Percentiles rank a stretch among this genome's conserved stretches.
Conservation (phyloP, 1,139 yeast species). For the Taiozyma sp. region DNA sequence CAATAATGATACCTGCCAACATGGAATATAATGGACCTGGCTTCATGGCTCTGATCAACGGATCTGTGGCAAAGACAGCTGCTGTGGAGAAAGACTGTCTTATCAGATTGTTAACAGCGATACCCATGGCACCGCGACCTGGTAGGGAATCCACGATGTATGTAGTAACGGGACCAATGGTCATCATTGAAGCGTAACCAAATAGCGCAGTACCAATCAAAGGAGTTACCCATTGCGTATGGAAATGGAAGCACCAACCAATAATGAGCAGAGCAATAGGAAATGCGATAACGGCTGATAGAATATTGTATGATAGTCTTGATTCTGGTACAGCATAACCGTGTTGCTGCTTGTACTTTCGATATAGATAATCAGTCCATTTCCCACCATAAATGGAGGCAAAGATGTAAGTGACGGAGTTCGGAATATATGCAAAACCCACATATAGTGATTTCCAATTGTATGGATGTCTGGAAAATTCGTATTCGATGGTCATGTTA, state of each 20-base stretch:
- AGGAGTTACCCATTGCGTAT: constrained; percentile 71
- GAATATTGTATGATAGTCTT: constrained; percentile 71
- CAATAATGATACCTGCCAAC: constrained; percentile 50
- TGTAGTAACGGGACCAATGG: constrained; percentile 77
- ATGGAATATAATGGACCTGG: constrained; percentile 69
- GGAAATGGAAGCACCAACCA: constrained; percentile 75
- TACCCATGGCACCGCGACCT: constrained; percentile 87
- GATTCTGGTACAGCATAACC: constrained; percentile 75
- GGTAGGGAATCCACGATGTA: constrained; percentile 83
- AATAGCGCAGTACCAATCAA: constrained; percentile 75
- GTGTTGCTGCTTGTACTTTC: constrained; percentile 51
- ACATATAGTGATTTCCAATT: constrained; percentile 59
- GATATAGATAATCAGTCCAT: constrained; percentile 67
- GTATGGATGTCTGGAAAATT: constrained; percentile 64
- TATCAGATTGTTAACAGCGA: constrained; percentile 73
- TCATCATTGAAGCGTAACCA: constrained; percentile 82
- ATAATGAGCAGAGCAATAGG: constrained; percentile 68
- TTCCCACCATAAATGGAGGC: constrained; percentile 77
- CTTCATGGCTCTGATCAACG: constrained; percentile 58
- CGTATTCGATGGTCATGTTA: constrained; percentile 67
- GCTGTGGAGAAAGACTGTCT: constrained; percentile 72
- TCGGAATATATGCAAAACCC: constrained; percentile 80
- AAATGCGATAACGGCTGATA: constrained; percentile 54
- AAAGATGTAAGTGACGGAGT: constrained; percentile 69
- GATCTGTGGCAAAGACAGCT: constrained; percentile 74